These are phyloP conservation scores for Medicago truncatula DNA, from an alignment of 306 rosid species.

Conservation along the genomic window DNA sequence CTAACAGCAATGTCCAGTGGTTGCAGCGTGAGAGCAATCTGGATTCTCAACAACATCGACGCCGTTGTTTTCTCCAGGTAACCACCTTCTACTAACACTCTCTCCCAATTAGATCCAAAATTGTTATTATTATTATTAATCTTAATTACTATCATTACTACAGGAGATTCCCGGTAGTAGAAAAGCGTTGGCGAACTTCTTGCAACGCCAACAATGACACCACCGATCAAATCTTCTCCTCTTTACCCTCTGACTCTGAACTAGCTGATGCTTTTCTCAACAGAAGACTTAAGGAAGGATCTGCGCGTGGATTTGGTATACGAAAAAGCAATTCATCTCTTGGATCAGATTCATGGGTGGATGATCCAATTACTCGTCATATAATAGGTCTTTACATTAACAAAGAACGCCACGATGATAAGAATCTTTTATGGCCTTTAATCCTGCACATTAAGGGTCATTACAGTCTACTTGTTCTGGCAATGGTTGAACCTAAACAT, in stretches of 20 bases:
- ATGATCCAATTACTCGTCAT: conserved; percentile 92
- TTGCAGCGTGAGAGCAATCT: conserved; percentile 86
- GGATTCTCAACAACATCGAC: conserved; percentile 90
- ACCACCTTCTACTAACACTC: background rate
- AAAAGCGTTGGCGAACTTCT: conserved; percentile 84
- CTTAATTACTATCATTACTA: background rate
- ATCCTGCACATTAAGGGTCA: conserved; percentile 73
- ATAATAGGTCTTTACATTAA: conserved; percentile 66
- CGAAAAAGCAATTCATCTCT: conserved; percentile 70
- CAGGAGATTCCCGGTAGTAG: conserved; percentile 96
- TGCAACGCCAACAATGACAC: conserved; percentile 51
- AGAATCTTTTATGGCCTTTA: conserved; percentile 83
- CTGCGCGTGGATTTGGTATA: conserved; percentile 75
- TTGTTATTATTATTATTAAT: background rate
- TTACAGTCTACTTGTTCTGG: conserved; percentile 68
- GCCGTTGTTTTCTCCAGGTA: conserved; percentile 84
- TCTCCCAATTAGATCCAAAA: conserved; percentile 22
- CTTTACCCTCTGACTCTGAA: conserved; percentile 68
- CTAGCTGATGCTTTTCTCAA: conserved; percentile 71
- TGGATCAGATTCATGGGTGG: conserved; percentile 95
- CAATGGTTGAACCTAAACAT: conserved; percentile 83
- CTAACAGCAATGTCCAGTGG: conserved; percentile 65
- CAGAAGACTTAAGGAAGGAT: conserved; percentile 81
- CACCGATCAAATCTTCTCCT: conserved; percentile 42
- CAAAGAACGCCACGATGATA: conserved; percentile 59